A percentile compares a stretch with the other conserved stretches of the same genome.
These are phyloP conservation scores for Arthrobotrys conoides DNA, from an alignment of 2,329 filamentous ascomycete genomes.

Conservation along the genomic window DNA sequence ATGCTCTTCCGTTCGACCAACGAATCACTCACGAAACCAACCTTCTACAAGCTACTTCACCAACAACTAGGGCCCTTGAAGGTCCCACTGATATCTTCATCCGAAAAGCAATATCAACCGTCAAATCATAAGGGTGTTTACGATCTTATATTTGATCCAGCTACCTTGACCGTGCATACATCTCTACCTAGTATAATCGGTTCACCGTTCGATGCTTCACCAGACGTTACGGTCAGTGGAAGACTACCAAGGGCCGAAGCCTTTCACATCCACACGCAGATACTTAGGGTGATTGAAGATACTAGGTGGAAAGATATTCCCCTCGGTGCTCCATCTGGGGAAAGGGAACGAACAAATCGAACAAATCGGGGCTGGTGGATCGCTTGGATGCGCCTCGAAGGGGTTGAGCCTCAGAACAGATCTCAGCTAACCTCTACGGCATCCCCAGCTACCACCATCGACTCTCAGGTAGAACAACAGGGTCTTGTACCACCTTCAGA, in stretches of 20 bases:
- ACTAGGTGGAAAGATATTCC: constrained; percentile 64
- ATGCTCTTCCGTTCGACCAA: constrained; percentile 79
- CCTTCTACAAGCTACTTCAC: constrained; percentile 74
- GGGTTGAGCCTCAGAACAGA: constrained; percentile 45
- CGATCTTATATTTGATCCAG: constrained; percentile 76
- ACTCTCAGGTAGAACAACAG: constrained; percentile 34
- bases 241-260: constrained; percentile 72
- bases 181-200: constrained; percentile 78
- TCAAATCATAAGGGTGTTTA: constrained; percentile 68
- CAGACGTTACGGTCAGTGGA: constrained; percentile 16
- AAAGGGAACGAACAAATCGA: constrained; percentile 76
- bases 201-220: constrained; percentile 64
- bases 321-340: constrained; percentile 64
- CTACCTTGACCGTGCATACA: constrained; percentile 73
- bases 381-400: constrained; percentile 73
- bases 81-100: constrained; percentile 73
- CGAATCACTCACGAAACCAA: constrained; percentile 72
- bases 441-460: constrained; percentile 8
- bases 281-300: constrained; percentile 73
- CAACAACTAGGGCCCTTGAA: constrained; percentile 74
- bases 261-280: constrained; percentile 76
- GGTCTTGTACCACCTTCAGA: constrained; percentile 46
- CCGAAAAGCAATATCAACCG: constrained; percentile 69
- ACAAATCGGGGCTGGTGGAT: constrained; percentile 79
- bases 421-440: constrained; percentile 7